A percentile compares a stretch with the other conserved stretches of the same genome.
phyloP scores from a whole-genome alignment of 257 asterid species.

The Penstemon davidsonii region DNA sequence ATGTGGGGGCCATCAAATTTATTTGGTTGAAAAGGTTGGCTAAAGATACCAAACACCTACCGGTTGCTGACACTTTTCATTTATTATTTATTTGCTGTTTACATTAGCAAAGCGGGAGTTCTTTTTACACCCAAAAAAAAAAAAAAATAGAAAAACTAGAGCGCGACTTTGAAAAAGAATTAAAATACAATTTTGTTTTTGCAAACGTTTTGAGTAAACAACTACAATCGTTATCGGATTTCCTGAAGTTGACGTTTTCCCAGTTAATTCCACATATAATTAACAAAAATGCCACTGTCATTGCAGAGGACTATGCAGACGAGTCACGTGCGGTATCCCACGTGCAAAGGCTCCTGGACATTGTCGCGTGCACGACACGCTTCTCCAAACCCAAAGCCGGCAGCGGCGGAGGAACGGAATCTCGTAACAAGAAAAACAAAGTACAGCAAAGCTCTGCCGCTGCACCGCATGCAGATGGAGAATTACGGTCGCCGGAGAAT shows the following conservation, averaged over 20 bases:
- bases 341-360: slow-evolving; percentile 93
- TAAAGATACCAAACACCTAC: too few relatives aligned
- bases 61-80: too few relatives aligned
- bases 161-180: too few relatives aligned
- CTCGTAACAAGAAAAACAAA: slow-evolving; percentile 55
- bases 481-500: slow-evolving; percentile 42
- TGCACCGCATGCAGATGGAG: slow-evolving; percentile 54
- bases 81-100: too few relatives aligned
- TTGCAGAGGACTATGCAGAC: slow-evolving; percentile 79
- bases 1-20: too few relatives aligned
- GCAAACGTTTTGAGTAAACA: too few relatives aligned
- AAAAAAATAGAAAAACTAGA: too few relatives aligned
- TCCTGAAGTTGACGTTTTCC: background rate
- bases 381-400: slow-evolving; percentile 58
- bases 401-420: slow-evolving; percentile 44
- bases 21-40: too few relatives aligned
- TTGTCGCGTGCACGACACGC: slow-evolving; percentile 97
- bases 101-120: too few relatives aligned
- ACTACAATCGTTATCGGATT: too few relatives aligned
- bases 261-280: slow-evolving; percentile 4
- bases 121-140: too few relatives aligned
- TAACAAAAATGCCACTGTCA: slow-evolving; percentile 53
- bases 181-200: too few relatives aligned
- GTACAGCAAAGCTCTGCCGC: slow-evolving; percentile 41
- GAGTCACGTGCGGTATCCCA: slow-evolving; percentile 72